These are phyloP conservation scores for Skeletonema tropicum DNA, from an alignment of 108 stramenopile species.

Conservation along the genomic window DNA sequence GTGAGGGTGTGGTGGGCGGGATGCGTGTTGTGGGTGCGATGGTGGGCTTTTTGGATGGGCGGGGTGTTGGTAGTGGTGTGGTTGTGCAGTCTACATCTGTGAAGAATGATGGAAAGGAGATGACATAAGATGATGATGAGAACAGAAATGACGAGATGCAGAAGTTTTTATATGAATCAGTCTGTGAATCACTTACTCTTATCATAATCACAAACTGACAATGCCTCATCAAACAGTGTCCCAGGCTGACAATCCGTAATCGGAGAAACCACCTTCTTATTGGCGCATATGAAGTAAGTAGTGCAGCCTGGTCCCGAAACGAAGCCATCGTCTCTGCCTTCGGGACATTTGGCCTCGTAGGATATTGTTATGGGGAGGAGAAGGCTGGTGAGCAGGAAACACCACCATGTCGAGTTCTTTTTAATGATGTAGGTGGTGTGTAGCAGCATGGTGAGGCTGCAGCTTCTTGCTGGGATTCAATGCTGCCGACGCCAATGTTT, in stretches of 20 bases:
- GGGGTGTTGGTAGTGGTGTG: constrained; percentile 3
- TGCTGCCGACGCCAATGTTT: not conserved
- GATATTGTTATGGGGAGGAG: not conserved
- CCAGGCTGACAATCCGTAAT: constrained; percentile 8
- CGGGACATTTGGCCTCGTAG: not conserved
- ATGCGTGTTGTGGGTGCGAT: constrained; percentile 3
- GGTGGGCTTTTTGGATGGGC: constrained; percentile 5
- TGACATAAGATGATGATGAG: no score
- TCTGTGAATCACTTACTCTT: not conserved
- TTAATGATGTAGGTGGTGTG: not conserved
- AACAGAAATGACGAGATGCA: no score
- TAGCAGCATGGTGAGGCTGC: not conserved
- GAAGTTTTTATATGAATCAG: no score
- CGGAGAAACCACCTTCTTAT: not conserved
- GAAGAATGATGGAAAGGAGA: no score
- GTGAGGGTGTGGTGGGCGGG: constrained; percentile 9
- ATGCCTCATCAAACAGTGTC: constrained; percentile 24
- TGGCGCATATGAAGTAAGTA: constrained; percentile 26
- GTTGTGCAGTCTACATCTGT: constrained; percentile 10
- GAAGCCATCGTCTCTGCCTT: constrained; percentile 2
- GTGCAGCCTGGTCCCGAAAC: constrained; percentile 29
- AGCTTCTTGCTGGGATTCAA: not conserved
- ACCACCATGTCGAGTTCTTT: not conserved
- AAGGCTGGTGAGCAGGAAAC: not conserved
- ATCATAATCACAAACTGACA: constrained; percentile 25